These are phyloP conservation scores for Suhomyces guaymorum DNA, from an alignment of 1,139 yeast species.

Conservation along the genomic window DNA sequence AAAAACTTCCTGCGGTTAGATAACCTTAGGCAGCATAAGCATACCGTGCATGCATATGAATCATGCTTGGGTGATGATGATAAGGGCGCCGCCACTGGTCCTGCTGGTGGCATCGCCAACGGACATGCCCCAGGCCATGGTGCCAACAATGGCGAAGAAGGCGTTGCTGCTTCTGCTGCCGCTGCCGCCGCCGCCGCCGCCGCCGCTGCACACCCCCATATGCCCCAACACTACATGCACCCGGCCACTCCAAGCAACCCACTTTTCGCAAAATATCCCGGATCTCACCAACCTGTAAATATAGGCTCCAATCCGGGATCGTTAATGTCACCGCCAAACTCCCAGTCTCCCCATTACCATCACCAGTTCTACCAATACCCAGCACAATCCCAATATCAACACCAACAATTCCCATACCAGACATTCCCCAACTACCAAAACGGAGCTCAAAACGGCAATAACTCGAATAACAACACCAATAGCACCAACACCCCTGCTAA, in stretches of 20 bases:
- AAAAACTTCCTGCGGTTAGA: slow-evolving; percentile 83
- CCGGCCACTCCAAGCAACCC: slow-evolving; percentile 14
- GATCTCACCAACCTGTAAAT: no score
- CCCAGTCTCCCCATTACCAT: slow-evolving; percentile 19
- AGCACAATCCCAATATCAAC: slow-evolving; percentile 1
- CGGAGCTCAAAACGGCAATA: slow-evolving; percentile 1
- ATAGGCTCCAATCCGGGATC: slow-evolving; percentile 4
- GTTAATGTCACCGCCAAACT: slow-evolving; percentile 26
- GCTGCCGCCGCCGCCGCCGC: no score
- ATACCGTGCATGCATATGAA: slow-evolving; percentile 87
- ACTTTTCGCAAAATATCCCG: no score
- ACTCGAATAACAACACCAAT: slow-evolving; percentile 1
- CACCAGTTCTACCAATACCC: slow-evolving; percentile 2
- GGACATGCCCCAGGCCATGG: no score
- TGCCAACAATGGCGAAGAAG: no score
- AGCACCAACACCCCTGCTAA: slow-evolving; percentile 3
- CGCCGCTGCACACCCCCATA: no score
- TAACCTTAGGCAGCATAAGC: slow-evolving; percentile 88
- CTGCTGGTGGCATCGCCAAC: not conserved
- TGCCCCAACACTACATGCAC: no score
- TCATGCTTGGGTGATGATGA: slow-evolving; percentile 19
- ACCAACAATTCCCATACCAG: slow-evolving; percentile 2
- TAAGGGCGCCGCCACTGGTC: slow-evolving; percentile 5
- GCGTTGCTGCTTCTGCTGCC: no score
- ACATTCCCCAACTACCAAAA: not conserved